Evolutionary conservation across 805 yeast species (phyloP).

Genomic region (Debaryomyces castellii): DNA sequence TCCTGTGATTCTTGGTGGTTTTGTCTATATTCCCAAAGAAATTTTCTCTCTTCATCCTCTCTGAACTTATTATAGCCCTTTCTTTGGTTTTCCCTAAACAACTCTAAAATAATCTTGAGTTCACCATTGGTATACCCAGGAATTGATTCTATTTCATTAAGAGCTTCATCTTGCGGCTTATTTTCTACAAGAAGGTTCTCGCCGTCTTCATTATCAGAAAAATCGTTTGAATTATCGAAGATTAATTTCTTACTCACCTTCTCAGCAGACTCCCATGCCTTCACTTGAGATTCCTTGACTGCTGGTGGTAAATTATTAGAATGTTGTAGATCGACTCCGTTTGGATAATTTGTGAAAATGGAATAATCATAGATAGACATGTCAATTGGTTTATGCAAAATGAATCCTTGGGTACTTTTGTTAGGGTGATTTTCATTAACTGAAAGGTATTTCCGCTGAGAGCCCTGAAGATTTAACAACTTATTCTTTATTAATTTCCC

Average conservation of each 20-base stretch:
- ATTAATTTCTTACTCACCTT: conserved; percentile 35
- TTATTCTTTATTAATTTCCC: conserved; percentile 33
- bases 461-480: conserved; percentile 38
- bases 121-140: conserved; percentile 43
- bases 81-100: conserved; percentile 13
- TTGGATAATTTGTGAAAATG: conserved; percentile 26
- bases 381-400: conserved; percentile 31
- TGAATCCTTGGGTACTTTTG: conserved; percentile 21
- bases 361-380: conserved; percentile 37
- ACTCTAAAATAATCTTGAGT: conserved; percentile 21
- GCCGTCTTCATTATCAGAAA: conserved; percentile 17
- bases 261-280: conserved; percentile 48
- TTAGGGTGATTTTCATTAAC: conserved; percentile 16
- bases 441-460: conserved; percentile 24
- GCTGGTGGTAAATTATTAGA: conserved; percentile 28
- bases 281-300: conserved; percentile 39
- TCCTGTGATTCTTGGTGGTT: conserved; percentile 34
- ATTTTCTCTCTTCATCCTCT: conserved; percentile 23
- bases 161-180: not conserved
- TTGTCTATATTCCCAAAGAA: conserved; percentile 28
- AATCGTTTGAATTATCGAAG: conserved; percentile 29
- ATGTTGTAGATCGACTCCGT: conserved; percentile 14
- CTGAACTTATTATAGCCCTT: not conserved
- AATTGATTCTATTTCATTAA: conserved; percentile 22
- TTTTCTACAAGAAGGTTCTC: conserved; percentile 10